Evolutionary conservation across 371 early-diverging fungal species (phyloP).

Genomic region (Mucor indicus): DNA sequence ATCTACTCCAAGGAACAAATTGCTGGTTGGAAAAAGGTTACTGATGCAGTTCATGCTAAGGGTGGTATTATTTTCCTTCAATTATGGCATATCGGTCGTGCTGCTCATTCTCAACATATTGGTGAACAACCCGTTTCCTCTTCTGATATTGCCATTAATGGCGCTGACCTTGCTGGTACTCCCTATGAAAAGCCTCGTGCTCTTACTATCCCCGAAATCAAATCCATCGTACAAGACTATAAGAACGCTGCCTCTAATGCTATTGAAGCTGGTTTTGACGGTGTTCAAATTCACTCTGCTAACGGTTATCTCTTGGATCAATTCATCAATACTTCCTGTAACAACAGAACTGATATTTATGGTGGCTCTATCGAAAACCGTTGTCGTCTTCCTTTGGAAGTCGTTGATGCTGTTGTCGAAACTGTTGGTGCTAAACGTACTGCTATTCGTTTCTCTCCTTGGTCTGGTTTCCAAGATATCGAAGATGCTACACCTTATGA

Average conservation of each 20-base stretch:
- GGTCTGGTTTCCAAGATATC: conserved; percentile 25
- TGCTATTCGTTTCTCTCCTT: conserved; percentile 24
- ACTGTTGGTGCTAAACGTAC: conserved; percentile 27
- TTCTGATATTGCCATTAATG: conserved; percentile 9
- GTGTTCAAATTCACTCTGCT: conserved; percentile 70
- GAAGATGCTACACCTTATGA: conserved; percentile 31
- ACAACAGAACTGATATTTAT: conserved; percentile 57
- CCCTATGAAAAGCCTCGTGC: conserved; percentile 33
- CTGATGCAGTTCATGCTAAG: conserved; percentile 55
- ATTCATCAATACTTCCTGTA: conserved; percentile 53
- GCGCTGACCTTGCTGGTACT: conserved; percentile 1
- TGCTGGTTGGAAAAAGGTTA: conserved; percentile 54
- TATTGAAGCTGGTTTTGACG: conserved; percentile 60
- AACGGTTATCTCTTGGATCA: conserved; percentile 68
- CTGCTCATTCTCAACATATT: not conserved
- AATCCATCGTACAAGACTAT: conserved; percentile 55
- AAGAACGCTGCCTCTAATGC: conserved; percentile 46
- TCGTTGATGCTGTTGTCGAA: conserved; percentile 48
- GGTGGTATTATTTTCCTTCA: conserved; percentile 57
- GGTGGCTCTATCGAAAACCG: conserved; percentile 78
- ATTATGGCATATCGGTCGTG: conserved; percentile 50
- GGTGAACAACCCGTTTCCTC: conserved; percentile 11
- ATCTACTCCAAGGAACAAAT: conserved; percentile 43
- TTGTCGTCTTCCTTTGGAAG: conserved; percentile 60
- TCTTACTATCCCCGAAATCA: conserved; percentile 63